Evolutionary conservation across 352 stramenopile genomes (phyloP).

Genomic region (Phytophthora tentaculata): DNA sequence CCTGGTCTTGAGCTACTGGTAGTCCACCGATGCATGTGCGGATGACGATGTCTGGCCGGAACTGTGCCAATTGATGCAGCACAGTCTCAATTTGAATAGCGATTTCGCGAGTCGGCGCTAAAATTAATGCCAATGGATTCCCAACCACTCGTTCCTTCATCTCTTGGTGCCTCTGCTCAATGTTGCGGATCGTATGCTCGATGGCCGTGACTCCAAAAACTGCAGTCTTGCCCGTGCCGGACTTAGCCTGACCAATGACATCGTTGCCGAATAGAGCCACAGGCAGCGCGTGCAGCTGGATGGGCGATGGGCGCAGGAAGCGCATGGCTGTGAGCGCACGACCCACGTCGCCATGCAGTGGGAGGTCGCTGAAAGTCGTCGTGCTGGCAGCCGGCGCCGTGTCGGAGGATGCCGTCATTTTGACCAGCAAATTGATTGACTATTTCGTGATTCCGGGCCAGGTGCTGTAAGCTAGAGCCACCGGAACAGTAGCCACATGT

Average conservation of each 20-base stretch:
- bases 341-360: constrained; percentile 60
- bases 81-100: constrained; percentile 79
- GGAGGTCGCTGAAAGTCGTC: constrained; percentile 66
- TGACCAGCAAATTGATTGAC: not conserved
- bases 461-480: constrained; percentile 19
- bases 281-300: constrained; percentile 73
- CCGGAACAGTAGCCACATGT: constrained; percentile 27
- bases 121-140: constrained; percentile 58
- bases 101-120: constrained; percentile 83
- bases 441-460: constrained; percentile 2
- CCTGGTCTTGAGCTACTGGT: constrained; percentile 64
- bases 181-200: constrained; percentile 58
- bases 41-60: constrained; percentile 45
- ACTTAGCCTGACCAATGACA: constrained; percentile 84
- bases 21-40: constrained; percentile 69
- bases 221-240: constrained; percentile 82
- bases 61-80: constrained; percentile 56
- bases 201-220: constrained; percentile 75
- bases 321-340: constrained; percentile 56
- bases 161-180: constrained; percentile 18
- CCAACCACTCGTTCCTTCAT: not conserved
- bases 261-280: constrained; percentile 83
- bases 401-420: constrained; percentile 15
- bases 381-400: constrained; percentile 18
- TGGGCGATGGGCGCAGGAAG: constrained; percentile 68